Evolutionary conservation across 2,329 filamentous ascomycete species (phyloP).

Genomic region (Aquanectria penicillioides): DNA sequence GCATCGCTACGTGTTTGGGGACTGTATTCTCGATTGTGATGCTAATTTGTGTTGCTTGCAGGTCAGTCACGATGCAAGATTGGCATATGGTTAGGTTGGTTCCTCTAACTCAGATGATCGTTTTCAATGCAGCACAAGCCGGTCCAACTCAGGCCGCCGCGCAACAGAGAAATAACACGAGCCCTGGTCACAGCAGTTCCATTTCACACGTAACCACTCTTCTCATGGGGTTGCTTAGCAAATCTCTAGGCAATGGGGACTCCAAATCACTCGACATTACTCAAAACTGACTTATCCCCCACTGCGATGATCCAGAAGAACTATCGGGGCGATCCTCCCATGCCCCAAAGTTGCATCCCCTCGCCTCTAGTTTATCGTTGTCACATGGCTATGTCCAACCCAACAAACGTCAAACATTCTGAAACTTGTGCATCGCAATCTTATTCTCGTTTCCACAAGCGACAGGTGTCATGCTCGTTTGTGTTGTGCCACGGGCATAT

Average conservation of each 20-base stretch:
- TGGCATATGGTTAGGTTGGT: background rate
- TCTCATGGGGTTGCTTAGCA: no score
- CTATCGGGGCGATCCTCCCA: background rate
- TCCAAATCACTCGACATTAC: no score
- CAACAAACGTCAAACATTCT: slow-evolving; percentile 10
- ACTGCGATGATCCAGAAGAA: no score
- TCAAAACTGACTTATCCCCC: no score
- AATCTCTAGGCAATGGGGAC: no score
- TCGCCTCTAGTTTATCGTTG: background rate
- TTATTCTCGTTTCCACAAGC: slow-evolving; percentile 11
- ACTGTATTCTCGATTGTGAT: background rate
- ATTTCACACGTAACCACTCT: no score
- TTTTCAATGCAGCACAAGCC: background rate
- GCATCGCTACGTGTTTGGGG: background rate
- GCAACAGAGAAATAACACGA: no score
- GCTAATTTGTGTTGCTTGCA: slow-evolving; percentile 9
- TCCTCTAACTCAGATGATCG: background rate
- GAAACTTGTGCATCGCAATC: slow-evolving; percentile 18
- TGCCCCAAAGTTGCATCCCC: background rate
- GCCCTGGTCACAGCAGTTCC: no score
- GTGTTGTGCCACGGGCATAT: slow-evolving; percentile 12
- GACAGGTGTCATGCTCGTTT: slow-evolving; percentile 10
- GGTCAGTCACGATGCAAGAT: slow-evolving; percentile 6
- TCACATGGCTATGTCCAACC: no score
- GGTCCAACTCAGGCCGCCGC: no score